Conservation (phyloP, 2,329 filamentous ascomycete genomes). For the Xylaria multiplex region DNA sequence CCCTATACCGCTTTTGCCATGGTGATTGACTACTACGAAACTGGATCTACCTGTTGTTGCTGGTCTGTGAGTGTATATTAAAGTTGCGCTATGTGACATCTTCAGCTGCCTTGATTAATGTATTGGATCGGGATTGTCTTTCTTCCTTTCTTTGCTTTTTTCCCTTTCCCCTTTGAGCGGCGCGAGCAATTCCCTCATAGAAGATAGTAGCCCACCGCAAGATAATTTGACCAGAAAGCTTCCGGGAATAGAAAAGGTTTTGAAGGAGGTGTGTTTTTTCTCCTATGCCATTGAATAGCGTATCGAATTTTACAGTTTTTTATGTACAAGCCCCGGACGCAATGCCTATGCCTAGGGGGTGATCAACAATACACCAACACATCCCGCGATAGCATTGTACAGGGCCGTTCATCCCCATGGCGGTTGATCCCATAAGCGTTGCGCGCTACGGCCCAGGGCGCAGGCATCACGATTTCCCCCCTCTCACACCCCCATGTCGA, state of each 20-base stretch:
- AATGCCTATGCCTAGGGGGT: background rate
- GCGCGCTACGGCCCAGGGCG: background rate
- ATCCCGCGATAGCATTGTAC: slow-evolving; percentile 1
- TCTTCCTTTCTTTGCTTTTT: background rate
- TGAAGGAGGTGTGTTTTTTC: background rate
- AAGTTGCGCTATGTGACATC: too few relatives aligned
- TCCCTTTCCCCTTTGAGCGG: background rate
- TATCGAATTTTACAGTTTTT: slow-evolving; percentile 18
- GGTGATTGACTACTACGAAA: background rate
- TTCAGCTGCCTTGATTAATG: too few relatives aligned
- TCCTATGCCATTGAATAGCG: slow-evolving; percentile 8
- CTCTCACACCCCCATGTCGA: background rate
- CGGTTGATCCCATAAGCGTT: background rate
- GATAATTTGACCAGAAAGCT: background rate
- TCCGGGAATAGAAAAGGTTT: background rate
- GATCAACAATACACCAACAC: slow-evolving; percentile 20
- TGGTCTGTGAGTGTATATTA: background rate
- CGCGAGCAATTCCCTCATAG: too few relatives aligned
- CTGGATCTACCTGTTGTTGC: background rate
- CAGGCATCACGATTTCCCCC: background rate
- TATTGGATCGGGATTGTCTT: background rate
- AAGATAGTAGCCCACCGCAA: background rate
- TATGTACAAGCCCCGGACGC: slow-evolving; percentile 25
- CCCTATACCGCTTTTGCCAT: background rate
- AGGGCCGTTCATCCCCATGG: background rate